A percentile compares a stretch with the other conserved stretches of the same genome.
phyloP scores from a whole-genome alignment of 805 yeast genomes.

The Saturnispora saitoi region DNA sequence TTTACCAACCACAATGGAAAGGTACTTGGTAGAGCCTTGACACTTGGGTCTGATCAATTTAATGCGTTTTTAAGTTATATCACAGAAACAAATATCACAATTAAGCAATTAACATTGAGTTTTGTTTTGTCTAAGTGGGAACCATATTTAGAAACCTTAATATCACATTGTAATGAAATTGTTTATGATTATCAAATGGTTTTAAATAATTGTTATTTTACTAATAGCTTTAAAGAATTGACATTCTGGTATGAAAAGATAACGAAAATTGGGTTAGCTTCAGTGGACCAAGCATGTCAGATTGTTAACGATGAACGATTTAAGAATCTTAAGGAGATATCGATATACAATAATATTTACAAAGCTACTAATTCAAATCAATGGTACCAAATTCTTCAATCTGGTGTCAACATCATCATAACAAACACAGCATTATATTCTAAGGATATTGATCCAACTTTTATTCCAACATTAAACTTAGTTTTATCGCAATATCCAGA shows the following conservation, averaged over 20 bases:
- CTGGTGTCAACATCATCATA: background rate
- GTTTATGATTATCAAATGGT: constrained; percentile 5
- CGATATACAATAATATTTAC: constrained; percentile 6
- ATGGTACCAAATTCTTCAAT: background rate
- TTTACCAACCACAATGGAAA: background rate
- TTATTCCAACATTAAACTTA: background rate
- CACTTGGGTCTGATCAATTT: background rate
- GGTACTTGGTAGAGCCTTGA: constrained; percentile 3
- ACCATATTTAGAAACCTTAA: background rate
- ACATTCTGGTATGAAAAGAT: constrained; percentile 3
- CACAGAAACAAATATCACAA: background rate
- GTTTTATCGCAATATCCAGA: background rate
- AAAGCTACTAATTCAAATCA: background rate
- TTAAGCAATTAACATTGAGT: constrained; percentile 1
- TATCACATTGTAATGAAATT: constrained; percentile 1
- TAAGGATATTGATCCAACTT: constrained; percentile 3
- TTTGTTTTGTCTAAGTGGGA: constrained; percentile 4
- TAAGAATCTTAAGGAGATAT: background rate
- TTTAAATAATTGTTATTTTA: background rate
- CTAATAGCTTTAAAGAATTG: background rate
- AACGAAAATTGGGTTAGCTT: background rate
- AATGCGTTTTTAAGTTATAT: background rate
- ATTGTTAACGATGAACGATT: constrained; percentile 1
- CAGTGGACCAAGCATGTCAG: background rate
- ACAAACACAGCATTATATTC: constrained; percentile 6